phyloP scores from a whole-genome alignment of 495 filamentous ascomycete genomes.

The Trichoderma reesei region DNA sequence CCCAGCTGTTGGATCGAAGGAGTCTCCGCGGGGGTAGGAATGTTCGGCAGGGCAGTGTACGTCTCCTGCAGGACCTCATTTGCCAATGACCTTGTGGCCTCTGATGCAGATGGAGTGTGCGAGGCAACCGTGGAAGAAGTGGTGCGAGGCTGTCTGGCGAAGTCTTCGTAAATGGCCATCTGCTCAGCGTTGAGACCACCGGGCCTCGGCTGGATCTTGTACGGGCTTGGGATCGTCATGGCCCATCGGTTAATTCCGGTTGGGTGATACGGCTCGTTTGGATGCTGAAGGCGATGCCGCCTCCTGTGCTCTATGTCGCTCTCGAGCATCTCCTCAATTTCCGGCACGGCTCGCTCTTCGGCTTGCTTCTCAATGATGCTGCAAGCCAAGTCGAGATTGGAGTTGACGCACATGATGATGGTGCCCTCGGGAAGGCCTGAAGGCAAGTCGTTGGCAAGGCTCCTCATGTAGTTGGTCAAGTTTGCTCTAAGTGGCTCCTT shows the following conservation, averaged over 20 bases:
- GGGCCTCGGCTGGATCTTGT: conserved; percentile 55
- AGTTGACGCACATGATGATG: conserved; percentile 96
- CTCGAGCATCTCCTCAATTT: conserved; percentile 88
- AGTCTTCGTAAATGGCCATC: conserved; percentile 91
- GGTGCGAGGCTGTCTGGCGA: conserved; percentile 68
- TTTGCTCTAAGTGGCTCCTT: conserved; percentile 94
- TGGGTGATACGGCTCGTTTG: conserved; percentile 76
- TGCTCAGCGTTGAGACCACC: conserved; percentile 80
- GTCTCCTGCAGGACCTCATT: conserved; percentile 77
- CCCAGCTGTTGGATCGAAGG: conserved; percentile 63
- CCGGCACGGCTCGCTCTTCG: conserved; percentile 81
- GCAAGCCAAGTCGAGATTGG: conserved; percentile 89
- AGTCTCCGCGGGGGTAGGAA: conserved; percentile 72
- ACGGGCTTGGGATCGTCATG: conserved; percentile 80
- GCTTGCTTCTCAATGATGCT: conserved; percentile 87
- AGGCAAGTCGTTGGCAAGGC: conserved; percentile 56
- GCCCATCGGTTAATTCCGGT: conserved; percentile 65
- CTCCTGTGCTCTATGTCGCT: conserved; percentile 61
- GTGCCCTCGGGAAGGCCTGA: conserved; percentile 75
- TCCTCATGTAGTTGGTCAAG: conserved; percentile 91
- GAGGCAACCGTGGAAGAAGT: conserved; percentile 22
- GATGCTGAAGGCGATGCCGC: conserved; percentile 57
- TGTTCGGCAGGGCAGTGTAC: conserved; percentile 62
- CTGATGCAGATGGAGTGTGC: conserved; percentile 39
- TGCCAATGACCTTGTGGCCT: conserved; percentile 41